Evolutionary conservation across 2,329 filamentous ascomycete species (phyloP), one percentile per base, ranked within the genome.

Genomic region (Blastomyces percursus): DNA sequence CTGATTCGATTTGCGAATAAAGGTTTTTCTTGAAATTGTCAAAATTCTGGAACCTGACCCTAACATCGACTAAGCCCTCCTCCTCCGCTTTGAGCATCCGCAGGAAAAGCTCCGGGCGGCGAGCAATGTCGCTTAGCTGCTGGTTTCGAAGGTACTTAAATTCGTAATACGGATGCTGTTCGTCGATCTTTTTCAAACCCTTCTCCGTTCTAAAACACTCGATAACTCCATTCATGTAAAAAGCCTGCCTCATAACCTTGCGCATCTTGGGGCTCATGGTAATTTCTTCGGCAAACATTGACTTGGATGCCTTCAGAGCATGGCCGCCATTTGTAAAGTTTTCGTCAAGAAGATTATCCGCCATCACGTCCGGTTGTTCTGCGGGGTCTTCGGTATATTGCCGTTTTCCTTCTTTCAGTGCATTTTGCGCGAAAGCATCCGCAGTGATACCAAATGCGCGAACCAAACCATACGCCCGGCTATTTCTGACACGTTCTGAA

Each of bases 21-120:
- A 99, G 82, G 61, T 88, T 85, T 59, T 85, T 84, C 63, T 86
- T 86, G 78, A 96, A 92, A 42, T 87, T 83, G 7, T 87, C 84
- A 68, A 89, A 86, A 62, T 88, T 86, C 69, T 90, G 85, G 73
- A 97, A 83, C 16, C 83, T 84, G 21, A 97, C 84, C 68, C 85
- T 86, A 61, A 99, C 90, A 64, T 96, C 90, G 16, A 99, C 83
- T 1, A 99, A 80, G 2, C 93, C 92, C 73, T 99, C 94, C 70
- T 94, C 89, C 74, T 99, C 94, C 1, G 94, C 94, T 73, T 91
- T 95, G 74, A 97, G 86, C 94, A 99, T 99, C 77, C 95, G 93
- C 62, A 99, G 79, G 73, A 94, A 99, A 32, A 96, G 80, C 67
- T 96, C 92, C 1, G 94, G 94, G 61, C 89, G 86, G 60, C 86